Percentiles rank a stretch among this genome's conserved stretches.
phyloP scores from a whole-genome alignment of 1,284 basidiomycete genomes.

The Trametes sp. region DNA sequence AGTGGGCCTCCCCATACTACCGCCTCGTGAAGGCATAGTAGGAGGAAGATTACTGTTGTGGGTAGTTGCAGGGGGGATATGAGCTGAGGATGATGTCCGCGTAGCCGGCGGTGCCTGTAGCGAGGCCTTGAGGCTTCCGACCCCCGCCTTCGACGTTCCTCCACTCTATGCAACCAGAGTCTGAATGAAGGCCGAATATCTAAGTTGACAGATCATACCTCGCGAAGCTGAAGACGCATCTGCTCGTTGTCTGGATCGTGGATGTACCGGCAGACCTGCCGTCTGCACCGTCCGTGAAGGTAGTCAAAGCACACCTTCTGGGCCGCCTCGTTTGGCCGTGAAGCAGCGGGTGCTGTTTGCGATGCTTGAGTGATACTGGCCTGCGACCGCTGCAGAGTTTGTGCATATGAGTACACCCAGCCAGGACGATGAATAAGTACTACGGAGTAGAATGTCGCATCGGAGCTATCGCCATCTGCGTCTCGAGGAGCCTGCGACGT shows the following conservation, averaged over 20 bases:
- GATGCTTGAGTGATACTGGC: background rate
- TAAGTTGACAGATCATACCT: background rate
- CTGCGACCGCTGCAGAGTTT: background rate
- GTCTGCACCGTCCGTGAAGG: conserved; percentile 10
- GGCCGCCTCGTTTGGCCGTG: background rate
- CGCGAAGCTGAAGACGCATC: conserved; percentile 1
- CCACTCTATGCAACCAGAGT: no score
- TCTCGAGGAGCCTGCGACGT: background rate
- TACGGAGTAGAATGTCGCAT: conserved; percentile 10
- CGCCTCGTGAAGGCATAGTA: no score
- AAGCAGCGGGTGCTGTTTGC: no score
- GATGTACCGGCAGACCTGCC: conserved; percentile 16
- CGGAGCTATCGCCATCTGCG: conserved; percentile 9
- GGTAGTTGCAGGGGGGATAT: no score
- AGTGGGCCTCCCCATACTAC: no score
- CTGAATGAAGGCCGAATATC: background rate
- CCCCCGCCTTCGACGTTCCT: no score
- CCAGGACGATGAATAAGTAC: background rate
- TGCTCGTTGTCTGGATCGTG: conserved; percentile 13
- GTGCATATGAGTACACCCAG: no score
- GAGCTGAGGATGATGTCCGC: no score
- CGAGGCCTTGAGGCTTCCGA: no score
- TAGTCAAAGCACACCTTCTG: conserved; percentile 11
- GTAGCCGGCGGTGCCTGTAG: no score
- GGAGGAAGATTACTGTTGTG: no score